These are phyloP conservation scores for Pyrenophora seminiperda DNA, from an alignment of 2,329 filamentous ascomycete species.

Conservation along the genomic window DNA sequence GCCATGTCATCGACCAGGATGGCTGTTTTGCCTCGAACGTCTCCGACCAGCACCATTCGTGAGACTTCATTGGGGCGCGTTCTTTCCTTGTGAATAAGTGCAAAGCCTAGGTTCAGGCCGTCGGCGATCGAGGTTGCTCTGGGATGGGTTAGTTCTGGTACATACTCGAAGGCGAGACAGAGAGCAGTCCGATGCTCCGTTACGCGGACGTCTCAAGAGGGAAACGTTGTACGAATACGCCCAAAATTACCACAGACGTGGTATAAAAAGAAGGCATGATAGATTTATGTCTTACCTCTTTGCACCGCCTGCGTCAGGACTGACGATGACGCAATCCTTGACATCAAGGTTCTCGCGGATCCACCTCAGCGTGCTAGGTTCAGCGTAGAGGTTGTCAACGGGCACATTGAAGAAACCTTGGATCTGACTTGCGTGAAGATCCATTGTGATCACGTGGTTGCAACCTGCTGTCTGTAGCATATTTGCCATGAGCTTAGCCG, in stretches of 20 bases:
- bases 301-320: conserved; percentile 90
- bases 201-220: conserved; percentile 1
- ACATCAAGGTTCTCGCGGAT: conserved; percentile 84
- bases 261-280: not conserved
- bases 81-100: conserved; percentile 95
- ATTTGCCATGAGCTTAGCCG: conserved; percentile 92
- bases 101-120: conserved; percentile 86
- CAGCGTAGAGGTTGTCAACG: conserved; percentile 85
- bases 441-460: conserved; percentile 94
- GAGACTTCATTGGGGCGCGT: conserved; percentile 89
- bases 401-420: conserved; percentile 93
- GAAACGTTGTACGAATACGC: not conserved
- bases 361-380: conserved; percentile 89
- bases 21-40: conserved; percentile 86
- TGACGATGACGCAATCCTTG: conserved; percentile 89
- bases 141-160: conserved; percentile 20
- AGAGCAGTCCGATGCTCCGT: conserved; percentile 3
- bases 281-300: conserved; percentile 67
- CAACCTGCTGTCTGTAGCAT: conserved; percentile 96
- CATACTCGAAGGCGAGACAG: not conserved
- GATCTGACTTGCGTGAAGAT: conserved; percentile 90
- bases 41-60: conserved; percentile 94
- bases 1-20: conserved; percentile 99
- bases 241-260: not conserved
- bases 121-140: conserved; percentile 91